These are phyloP conservation scores for Tylopilus cervinicoccineus DNA, from an alignment of 768 basidiomycete species.

Conservation along the genomic window DNA sequence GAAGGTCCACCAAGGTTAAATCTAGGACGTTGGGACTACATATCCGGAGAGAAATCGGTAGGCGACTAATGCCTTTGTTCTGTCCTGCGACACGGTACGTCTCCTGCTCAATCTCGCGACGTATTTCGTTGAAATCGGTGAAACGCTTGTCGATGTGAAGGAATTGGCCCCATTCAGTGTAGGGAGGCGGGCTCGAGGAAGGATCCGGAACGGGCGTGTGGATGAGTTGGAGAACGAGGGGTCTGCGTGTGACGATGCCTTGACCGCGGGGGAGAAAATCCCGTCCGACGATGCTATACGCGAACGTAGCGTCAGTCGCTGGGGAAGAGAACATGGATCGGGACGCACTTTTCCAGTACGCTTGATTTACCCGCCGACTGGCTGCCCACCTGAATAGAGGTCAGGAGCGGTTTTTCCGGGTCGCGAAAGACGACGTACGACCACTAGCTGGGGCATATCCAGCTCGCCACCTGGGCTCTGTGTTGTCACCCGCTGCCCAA, in stretches of 20 bases:
- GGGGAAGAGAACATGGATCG: slow-evolving; percentile 2
- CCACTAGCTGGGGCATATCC: slow-evolving; percentile 89
- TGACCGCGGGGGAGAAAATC: slow-evolving; percentile 86
- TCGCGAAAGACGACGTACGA: slow-evolving; percentile 49
- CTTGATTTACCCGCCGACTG: slow-evolving; percentile 97
- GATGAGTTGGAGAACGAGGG: slow-evolving; percentile 92
- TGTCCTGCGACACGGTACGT: slow-evolving; percentile 96
- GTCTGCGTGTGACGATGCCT: slow-evolving; percentile 95
- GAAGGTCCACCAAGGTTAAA: slow-evolving; percentile 93
- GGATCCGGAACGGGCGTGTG: slow-evolving; percentile 71
- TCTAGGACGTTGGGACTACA: slow-evolving; percentile 95
- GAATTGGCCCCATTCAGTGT: slow-evolving; percentile 94
- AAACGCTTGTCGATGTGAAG: slow-evolving; percentile 94
- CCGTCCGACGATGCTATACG: slow-evolving; percentile 82
- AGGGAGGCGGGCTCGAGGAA: slow-evolving; percentile 40
- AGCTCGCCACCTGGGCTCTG: slow-evolving; percentile 68
- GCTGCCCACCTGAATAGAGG: slow-evolving; percentile 72
- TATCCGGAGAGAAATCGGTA: slow-evolving; percentile 94
- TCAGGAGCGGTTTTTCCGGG: not conserved
- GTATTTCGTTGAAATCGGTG: slow-evolving; percentile 92
- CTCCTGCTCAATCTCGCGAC: slow-evolving; percentile 97
- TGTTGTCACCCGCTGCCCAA: slow-evolving; percentile 6
- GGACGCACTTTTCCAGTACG: slow-evolving; percentile 86
- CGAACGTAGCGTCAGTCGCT: not conserved
- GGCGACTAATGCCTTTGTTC: slow-evolving; percentile 96